phyloP scores from a whole-genome alignment of 2,329 filamentous ascomycete genomes.

The Venturia aucupariae region DNA sequence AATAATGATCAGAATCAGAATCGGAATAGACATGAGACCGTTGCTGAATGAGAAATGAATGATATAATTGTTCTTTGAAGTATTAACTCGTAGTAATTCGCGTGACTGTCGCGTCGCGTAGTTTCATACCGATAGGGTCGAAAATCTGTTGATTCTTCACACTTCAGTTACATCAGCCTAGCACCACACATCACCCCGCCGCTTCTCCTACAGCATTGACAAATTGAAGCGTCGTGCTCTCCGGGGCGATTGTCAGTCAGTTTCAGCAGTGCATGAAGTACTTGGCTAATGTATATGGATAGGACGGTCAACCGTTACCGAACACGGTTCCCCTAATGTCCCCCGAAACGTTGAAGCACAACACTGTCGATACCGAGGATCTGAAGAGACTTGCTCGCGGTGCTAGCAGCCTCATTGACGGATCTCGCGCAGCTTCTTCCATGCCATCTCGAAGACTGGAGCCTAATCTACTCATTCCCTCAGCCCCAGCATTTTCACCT shows the following conservation, averaged over 20 bases:
- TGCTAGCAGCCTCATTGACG: not conserved
- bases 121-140: not conserved
- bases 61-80: not conserved
- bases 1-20: too few relatives aligned
- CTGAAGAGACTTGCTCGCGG: not conserved
- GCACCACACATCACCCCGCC: not conserved
- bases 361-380: not conserved
- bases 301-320: not conserved
- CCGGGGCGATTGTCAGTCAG: not conserved
- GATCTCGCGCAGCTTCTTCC: not conserved
- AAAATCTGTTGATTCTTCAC: not conserved
- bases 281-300: not conserved
- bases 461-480: not conserved
- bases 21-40: not conserved
- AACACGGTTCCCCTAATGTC: not conserved
- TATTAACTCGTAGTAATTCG: not conserved
- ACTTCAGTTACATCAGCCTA: not conserved
- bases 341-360: not conserved
- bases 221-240: not conserved
- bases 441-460: not conserved
- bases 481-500: not conserved
- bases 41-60: not conserved
- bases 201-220: not conserved
- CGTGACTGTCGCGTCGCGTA: not conserved
- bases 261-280: not conserved